Percentiles rank a stretch among this genome's conserved stretches.
These are phyloP conservation scores for Platanthera zijinensis DNA, from an alignment of 106 monocot genomes.

Conservation along the genomic window DNA sequence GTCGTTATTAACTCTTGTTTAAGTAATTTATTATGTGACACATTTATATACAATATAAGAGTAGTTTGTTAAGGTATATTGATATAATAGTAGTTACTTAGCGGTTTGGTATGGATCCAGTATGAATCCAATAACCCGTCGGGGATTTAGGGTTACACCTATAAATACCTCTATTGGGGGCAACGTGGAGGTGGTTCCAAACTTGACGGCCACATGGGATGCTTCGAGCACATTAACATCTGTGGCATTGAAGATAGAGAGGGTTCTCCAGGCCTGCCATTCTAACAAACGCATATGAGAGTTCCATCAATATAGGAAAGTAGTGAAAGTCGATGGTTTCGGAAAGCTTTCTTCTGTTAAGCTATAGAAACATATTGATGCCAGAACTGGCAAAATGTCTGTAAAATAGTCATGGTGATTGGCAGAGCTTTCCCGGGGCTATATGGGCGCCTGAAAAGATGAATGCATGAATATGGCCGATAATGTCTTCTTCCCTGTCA, in stretches of 20 bases:
- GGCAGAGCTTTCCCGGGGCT: constrained; percentile 44
- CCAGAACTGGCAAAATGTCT: constrained; percentile 13
- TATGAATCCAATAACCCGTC: too few species aligned
- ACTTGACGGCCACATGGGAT: too few species aligned
- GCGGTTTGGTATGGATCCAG: too few species aligned
- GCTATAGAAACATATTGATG: constrained; percentile 30
- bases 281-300: constrained; percentile 32
- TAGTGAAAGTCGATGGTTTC: constrained; percentile 16
- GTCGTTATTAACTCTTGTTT: too few species aligned
- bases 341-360: constrained; percentile 8
- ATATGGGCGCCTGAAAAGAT: constrained; percentile 33
- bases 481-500: background rate
- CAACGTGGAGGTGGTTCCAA: too few species aligned
- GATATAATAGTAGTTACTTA: too few species aligned
- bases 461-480: constrained; percentile 40
- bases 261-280: constrained; percentile 25
- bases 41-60: too few species aligned
- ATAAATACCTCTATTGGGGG: too few species aligned
- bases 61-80: too few species aligned
- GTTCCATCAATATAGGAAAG: constrained; percentile 37
- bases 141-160: too few species aligned
- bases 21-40: too few species aligned
- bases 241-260: constrained; percentile 42
- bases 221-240: background rate
- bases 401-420: background rate